Percentiles rank a stretch among this genome's conserved stretches.
phyloP scores from a whole-genome alignment of 2,329 filamentous ascomycete species.

The Apiospora arundinis region DNA sequence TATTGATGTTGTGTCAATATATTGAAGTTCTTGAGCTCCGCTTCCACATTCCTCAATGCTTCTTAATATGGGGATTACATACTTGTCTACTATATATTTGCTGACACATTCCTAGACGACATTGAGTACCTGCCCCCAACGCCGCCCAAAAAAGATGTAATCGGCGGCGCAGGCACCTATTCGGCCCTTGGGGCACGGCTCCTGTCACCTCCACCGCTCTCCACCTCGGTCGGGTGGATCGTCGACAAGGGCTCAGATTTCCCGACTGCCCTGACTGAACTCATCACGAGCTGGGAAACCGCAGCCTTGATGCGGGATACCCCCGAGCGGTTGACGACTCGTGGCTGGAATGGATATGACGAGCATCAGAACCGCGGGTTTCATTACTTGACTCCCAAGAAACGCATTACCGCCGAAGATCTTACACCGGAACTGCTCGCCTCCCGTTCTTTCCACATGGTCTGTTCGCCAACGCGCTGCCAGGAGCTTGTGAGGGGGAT shows the following conservation, averaged over 20 bases:
- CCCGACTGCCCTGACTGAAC: constrained; percentile 66
- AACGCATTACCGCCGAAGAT: constrained; percentile 76
- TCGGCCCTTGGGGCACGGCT: constrained; percentile 87
- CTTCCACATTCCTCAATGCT: background rate
- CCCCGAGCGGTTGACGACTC: constrained; percentile 75
- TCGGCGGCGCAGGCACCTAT: constrained; percentile 90
- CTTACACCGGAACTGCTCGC: constrained; percentile 70
- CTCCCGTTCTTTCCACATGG: constrained; percentile 83
- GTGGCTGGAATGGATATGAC: constrained; percentile 91
- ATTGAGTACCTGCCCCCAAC: constrained; percentile 82
- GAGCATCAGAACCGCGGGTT: constrained; percentile 76
- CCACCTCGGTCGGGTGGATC: constrained; percentile 82
- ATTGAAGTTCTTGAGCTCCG: background rate
- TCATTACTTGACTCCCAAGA: constrained; percentile 86
- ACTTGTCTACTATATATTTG: background rate
- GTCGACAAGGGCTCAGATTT: constrained; percentile 92
- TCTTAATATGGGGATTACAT: constrained; percentile 19
- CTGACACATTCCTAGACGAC: constrained; percentile 68
- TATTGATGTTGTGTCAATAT: background rate
- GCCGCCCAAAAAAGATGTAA: constrained; percentile 72
- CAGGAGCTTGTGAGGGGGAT: constrained; percentile 79
- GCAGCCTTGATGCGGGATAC: constrained; percentile 73
- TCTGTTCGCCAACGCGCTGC: constrained; percentile 81
- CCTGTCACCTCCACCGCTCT: constrained; percentile 73
- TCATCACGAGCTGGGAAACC: constrained; percentile 79